phyloP scores from a whole-genome alignment of 2,329 filamentous ascomycete genomes.

The Zymoseptoria passerinii region DNA sequence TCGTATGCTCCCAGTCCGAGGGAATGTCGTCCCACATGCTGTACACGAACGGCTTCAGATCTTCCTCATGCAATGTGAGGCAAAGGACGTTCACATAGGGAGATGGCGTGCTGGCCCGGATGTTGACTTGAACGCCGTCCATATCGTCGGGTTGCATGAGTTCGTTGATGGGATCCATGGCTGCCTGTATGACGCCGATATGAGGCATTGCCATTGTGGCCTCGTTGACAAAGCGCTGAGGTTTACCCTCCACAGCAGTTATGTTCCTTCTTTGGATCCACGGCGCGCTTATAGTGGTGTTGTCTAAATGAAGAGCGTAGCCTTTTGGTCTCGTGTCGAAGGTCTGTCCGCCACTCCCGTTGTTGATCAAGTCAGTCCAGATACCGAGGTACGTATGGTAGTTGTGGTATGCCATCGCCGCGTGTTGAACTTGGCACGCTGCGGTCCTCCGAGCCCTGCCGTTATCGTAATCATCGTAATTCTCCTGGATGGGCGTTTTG shows the following conservation, averaged over 20 bases:
- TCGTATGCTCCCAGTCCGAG: conserved; percentile 3
- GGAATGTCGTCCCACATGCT: conserved; percentile 45
- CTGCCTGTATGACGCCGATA: conserved; percentile 57
- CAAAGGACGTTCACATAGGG: conserved; percentile 67
- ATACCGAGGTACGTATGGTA: conserved; percentile 45
- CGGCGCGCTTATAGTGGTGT: conserved; percentile 59
- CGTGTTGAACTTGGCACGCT: conserved; percentile 58
- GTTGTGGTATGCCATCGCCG: conserved; percentile 62
- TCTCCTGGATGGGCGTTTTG: conserved; percentile 48
- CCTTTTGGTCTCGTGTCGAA: conserved; percentile 48
- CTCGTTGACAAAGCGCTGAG: conserved; percentile 53
- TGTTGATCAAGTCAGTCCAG: conserved; percentile 45
- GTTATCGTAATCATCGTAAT: conserved; percentile 37
- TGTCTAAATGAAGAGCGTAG: conserved; percentile 59
- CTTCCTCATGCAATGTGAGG: conserved; percentile 52
- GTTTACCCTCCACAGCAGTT: conserved; percentile 42
- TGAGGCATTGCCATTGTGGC: conserved; percentile 73
- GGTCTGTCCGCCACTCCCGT: conserved; percentile 37
- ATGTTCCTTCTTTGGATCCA: conserved; percentile 58
- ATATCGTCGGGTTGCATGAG: conserved; percentile 60
- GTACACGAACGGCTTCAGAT: conserved; percentile 59
- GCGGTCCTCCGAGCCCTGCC: conserved; percentile 32
- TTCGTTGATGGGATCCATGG: conserved; percentile 50
- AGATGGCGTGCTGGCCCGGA: conserved; percentile 61
- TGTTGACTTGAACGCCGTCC: conserved; percentile 57